phyloP scores from a whole-genome alignment of 2,329 filamentous ascomycete genomes.

The Pseudonectria buxi region DNA sequence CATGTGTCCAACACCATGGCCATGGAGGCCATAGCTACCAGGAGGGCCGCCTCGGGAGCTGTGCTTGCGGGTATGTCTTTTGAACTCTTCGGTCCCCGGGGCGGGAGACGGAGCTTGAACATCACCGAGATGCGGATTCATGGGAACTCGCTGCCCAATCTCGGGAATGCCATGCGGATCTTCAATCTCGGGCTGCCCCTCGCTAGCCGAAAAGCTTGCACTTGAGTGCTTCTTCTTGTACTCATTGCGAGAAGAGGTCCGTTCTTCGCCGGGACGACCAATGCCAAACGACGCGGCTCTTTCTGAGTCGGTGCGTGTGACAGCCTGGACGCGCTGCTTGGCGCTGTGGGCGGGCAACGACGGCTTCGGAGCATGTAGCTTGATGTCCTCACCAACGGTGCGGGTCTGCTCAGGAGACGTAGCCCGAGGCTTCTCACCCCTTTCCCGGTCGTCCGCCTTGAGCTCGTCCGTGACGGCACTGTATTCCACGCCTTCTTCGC shows the following conservation, averaged over 20 bases:
- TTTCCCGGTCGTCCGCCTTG: conserved; percentile 25
- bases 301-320: conserved; percentile 88
- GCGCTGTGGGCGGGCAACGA: conserved; percentile 76
- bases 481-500: conserved; percentile 88
- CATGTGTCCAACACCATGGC: conserved; percentile 67
- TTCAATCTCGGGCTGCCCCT: conserved; percentile 45
- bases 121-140: conserved; percentile 88
- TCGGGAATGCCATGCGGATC: conserved; percentile 87
- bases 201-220: conserved; percentile 48
- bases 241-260: conserved; percentile 38
- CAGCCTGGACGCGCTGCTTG: conserved; percentile 72
- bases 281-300: conserved; percentile 80
- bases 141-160: conserved; percentile 86
- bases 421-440: conserved; percentile 31
- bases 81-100: conserved; percentile 38
- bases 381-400: conserved; percentile 71
- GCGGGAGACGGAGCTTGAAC: conserved; percentile 90
- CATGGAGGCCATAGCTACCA: conserved; percentile 88
- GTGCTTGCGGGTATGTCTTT: conserved; percentile 57
- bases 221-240: conserved; percentile 56
- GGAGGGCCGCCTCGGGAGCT: conserved; percentile 69
- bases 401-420: conserved; percentile 64
- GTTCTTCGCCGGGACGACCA: conserved; percentile 55
- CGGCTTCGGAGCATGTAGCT: conserved; percentile 83
- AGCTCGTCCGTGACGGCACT: conserved; percentile 49